Base-by-base conservation (phyloP, 1,139 yeast genomes). In the Candida labiduridarum region DNA sequence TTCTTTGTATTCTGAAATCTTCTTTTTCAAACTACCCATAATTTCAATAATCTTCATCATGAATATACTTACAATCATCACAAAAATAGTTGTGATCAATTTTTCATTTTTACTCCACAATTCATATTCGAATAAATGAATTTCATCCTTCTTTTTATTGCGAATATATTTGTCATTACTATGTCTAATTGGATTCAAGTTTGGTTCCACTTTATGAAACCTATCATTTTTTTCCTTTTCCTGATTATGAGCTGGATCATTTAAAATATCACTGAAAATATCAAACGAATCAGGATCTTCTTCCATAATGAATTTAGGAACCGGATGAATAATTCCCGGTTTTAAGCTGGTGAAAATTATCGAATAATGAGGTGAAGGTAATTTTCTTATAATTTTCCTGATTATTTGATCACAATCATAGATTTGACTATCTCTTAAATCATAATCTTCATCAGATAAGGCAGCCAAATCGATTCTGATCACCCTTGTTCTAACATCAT, bases 311-410 rank as follows among this genome's bases (percentile, higher is more conserved):
- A 49, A 19, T 5, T 57, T 56, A 0, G 80, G 79, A 0, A 65
- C 52, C 1, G 78, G 79, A 50, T 68, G 72, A 36, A 61, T 61
- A 35, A 56, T 59, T 11, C 61, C 64, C 38, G 52, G 66, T 22
- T 40, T 19, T 49, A 55, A 56, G 16, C 60, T 60, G 0, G 89
- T 82, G 46, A 82, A 65, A 5, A 87, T 64, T 2, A 87, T 67
- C 3, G 87, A 71, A 50, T 76, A 76, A 53, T 79, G 78, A 0
- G 94, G 92, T 0, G 89, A 77, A 0, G 95, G 94, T n/a, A 85
- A 62, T 55, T 82, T 83, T 33, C 88, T 76, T 29, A 85, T 59
- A 12, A 86, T 74, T 41, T 72, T 71, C 47, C 85, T 65, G 8
- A 84, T 58, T 51, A 76, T 66, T 47, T 73, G 76, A 64, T 89